Percentiles rank a stretch among this genome's conserved stretches.
phyloP scores from a whole-genome alignment of 495 filamentous ascomycete species.

The Neurospora sp. region DNA sequence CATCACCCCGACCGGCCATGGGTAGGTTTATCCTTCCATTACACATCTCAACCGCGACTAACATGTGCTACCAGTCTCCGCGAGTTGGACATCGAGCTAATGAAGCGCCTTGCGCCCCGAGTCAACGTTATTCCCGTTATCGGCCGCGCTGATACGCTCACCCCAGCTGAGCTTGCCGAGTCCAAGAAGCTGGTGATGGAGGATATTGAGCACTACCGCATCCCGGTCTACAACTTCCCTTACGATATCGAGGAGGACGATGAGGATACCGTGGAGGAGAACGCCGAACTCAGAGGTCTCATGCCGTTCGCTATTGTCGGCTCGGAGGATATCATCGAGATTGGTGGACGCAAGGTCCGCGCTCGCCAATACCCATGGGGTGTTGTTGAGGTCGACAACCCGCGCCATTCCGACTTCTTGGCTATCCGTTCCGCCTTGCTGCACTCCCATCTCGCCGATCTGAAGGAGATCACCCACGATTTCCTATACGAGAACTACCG shows the following conservation, averaged over 20 bases:
- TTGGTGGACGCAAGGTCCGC: constrained; percentile 80
- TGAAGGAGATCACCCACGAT: constrained; percentile 99
- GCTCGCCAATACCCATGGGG: constrained; percentile 98
- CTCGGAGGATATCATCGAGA: constrained; percentile 89
- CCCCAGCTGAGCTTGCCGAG: constrained; percentile 90
- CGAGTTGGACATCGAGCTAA: constrained; percentile 97
- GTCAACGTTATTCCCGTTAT: constrained; percentile 99
- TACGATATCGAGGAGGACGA: constrained; percentile 99
- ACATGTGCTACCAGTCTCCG: constrained; percentile 55
- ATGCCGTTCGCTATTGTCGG: constrained; percentile 99
- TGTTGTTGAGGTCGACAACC: constrained; percentile 97
- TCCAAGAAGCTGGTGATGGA: constrained; percentile 99
- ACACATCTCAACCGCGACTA: constrained; percentile 6
- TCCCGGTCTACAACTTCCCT: constrained; percentile 99
- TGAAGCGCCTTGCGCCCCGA: constrained; percentile 96
- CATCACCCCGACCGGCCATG: constrained; percentile 96
- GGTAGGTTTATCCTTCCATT: constrained; percentile 39
- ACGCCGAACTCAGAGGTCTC: constrained; percentile 87
- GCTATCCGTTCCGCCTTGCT: constrained; percentile 93
- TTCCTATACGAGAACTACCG: constrained; percentile 99
- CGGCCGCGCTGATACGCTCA: constrained; percentile 95
- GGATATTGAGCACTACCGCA: constrained; percentile 99
- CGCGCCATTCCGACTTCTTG: constrained; percentile 95
- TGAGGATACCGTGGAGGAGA: constrained; percentile 98
- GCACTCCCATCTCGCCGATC: constrained; percentile 92